Evolutionary conservation across 768 basidiomycete species (phyloP).

Genomic region (Phaeotremella fagi): DNA sequence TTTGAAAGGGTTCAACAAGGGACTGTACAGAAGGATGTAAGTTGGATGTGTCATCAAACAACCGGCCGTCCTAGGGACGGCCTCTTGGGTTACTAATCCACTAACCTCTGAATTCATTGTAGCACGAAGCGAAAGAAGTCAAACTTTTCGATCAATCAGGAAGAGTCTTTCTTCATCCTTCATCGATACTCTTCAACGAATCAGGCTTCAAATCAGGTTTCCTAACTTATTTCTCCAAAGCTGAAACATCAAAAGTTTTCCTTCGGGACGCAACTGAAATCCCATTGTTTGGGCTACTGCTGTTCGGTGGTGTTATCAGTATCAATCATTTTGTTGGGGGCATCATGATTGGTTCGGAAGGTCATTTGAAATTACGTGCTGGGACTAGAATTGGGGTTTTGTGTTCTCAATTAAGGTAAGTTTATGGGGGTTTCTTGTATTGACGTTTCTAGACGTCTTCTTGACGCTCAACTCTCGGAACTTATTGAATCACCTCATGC

Average conservation of each 20-base stretch:
- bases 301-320: conserved; percentile 75
- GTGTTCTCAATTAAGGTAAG: conserved; percentile 74
- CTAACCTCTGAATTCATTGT: background rate
- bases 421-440: background rate
- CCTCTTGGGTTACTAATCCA: background rate
- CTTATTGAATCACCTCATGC: conserved; percentile 60
- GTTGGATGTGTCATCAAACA: conserved; percentile 5
- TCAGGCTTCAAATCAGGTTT: conserved; percentile 72
- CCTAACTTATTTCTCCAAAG: conserved; percentile 76
- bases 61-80: background rate
- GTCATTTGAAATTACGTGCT: conserved; percentile 62
- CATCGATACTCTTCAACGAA: conserved; percentile 69
- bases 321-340: conserved; percentile 80
- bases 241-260: conserved; percentile 72
- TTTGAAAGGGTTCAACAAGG: conserved; percentile 83
- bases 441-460: conserved; percentile 54
- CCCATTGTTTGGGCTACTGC: conserved; percentile 76
- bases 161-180: conserved; percentile 59
- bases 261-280: conserved; percentile 83
- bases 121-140: conserved; percentile 74
- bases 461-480: conserved; percentile 63
- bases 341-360: conserved; percentile 56
- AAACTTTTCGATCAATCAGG: conserved; percentile 67
- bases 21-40: conserved; percentile 67
- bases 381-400: conserved; percentile 89